These are phyloP conservation scores for Dillenia suffruticosa DNA, from an alignment of 164 flowering plant genomes.

Conservation along the genomic window DNA sequence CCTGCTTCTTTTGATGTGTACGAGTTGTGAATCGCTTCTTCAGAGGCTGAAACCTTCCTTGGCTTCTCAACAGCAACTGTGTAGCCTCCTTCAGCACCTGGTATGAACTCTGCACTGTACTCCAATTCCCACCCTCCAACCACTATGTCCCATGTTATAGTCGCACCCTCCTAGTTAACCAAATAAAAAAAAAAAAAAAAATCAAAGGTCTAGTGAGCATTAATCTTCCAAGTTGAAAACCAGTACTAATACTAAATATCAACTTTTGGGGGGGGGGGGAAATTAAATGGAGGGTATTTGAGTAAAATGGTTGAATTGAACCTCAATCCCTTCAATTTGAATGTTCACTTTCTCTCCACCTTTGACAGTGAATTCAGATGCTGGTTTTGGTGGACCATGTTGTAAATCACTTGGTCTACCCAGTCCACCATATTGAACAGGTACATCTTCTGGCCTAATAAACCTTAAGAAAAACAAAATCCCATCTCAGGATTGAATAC, in stretches of 20 bases:
- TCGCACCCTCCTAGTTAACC: slow-evolving; percentile 57
- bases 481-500: not conserved
- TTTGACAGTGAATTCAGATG: slow-evolving; percentile 86
- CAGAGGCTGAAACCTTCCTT: slow-evolving; percentile 34
- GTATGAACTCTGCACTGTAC: slow-evolving; percentile 86
- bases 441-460: slow-evolving; percentile 85
- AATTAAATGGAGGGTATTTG: not conserved
- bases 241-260: no score
- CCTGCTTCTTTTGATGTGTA: slow-evolving; percentile 70
- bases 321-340: slow-evolving; percentile 98
- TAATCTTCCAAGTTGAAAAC: no score
- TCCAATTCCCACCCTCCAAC: slow-evolving; percentile 98
- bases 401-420: slow-evolving; percentile 59
- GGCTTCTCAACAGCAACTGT: slow-evolving; percentile 70
- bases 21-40: slow-evolving; percentile 74
- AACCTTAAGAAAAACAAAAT: slow-evolving; percentile 36
- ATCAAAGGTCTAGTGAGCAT: not conserved
- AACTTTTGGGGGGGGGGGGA: no score
- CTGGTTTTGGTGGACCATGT: slow-evolving; percentile 78
- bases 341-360: slow-evolving; percentile 98
- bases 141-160: slow-evolving; percentile 93
- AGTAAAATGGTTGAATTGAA: slow-evolving; percentile 10
- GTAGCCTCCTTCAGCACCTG: slow-evolving; percentile 70
- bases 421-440: slow-evolving; percentile 88
- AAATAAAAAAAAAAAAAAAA: not conserved